phyloP scores from a whole-genome alignment of 352 stramenopile genomes.

The Globisporangium paddicum region DNA sequence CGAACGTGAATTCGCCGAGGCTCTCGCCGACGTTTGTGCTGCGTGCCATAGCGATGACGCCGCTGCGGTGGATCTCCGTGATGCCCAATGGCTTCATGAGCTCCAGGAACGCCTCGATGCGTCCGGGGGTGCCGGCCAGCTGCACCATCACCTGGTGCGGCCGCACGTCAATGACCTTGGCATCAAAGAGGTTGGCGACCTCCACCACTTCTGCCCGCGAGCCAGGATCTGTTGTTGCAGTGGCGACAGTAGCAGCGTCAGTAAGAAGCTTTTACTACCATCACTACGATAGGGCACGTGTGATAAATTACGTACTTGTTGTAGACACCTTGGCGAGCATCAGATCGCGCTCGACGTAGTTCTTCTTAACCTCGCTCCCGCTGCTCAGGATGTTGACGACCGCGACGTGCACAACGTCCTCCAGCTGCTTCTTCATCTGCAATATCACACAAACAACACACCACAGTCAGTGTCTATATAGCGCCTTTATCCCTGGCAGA shows the following conservation, averaged over 20 bases:
- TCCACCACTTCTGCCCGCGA: constrained; percentile 76
- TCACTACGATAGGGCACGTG: no score
- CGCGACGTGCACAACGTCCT: constrained; percentile 84
- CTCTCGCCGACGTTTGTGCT: constrained; percentile 63
- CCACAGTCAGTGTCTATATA: background rate
- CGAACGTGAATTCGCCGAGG: constrained; percentile 61
- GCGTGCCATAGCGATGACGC: constrained; percentile 81
- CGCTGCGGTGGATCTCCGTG: constrained; percentile 79
- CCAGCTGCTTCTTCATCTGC: constrained; percentile 86
- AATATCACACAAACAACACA: constrained; percentile 9
- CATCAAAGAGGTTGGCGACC: constrained; percentile 79
- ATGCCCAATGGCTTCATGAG: constrained; percentile 80
- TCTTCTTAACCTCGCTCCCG: constrained; percentile 55
- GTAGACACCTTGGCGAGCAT: constrained; percentile 87
- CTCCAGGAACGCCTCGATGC: constrained; percentile 80
- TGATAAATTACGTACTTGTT: constrained; percentile 53
- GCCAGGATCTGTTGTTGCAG: constrained; percentile 52
- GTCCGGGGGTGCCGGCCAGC: constrained; percentile 62
- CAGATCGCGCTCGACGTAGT: constrained; percentile 84
- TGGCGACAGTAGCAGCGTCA: no score
- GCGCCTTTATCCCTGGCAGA: background rate
- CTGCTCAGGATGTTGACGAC: constrained; percentile 85
- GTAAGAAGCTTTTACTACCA: no score
- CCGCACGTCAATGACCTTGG: constrained; percentile 83
- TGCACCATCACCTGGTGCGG: constrained; percentile 83